phyloP scores from a whole-genome alignment of 2,329 filamentous ascomycete species.

The Pezicula radicicola region DNA sequence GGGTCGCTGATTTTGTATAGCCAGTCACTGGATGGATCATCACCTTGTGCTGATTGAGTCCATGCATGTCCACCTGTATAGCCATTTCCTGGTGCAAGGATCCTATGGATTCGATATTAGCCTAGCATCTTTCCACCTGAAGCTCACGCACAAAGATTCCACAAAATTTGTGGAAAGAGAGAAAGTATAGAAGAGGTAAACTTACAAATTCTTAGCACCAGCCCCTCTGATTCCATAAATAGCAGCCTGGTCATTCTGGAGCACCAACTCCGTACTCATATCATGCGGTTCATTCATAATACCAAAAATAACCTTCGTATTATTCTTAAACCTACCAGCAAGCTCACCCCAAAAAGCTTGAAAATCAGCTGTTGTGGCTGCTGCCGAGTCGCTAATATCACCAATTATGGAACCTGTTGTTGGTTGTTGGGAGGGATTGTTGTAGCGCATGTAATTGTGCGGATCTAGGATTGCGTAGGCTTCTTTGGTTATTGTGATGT shows the following conservation, averaged over 20 bases:
- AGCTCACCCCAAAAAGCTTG: constrained; percentile 47
- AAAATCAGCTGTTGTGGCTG: constrained; percentile 45
- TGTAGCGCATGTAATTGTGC: constrained; percentile 54
- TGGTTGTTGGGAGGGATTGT: constrained; percentile 46
- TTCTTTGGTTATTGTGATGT: constrained; percentile 45
- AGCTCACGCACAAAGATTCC: neutral
- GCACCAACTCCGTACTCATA: constrained; percentile 42
- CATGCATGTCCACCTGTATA: constrained; percentile 46
- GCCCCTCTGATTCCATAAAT: constrained; percentile 41
- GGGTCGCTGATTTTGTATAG: constrained; percentile 43
- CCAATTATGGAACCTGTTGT: constrained; percentile 46
- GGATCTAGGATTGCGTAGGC: constrained; percentile 46
- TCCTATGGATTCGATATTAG: constrained; percentile 13
- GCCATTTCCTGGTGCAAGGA: constrained; percentile 46
- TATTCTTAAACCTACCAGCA: constrained; percentile 39
- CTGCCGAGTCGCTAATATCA: constrained; percentile 38
- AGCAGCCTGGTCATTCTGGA: constrained; percentile 45
- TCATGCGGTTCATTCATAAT: constrained; percentile 48
- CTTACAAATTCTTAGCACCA: constrained; percentile 39
- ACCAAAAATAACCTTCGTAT: constrained; percentile 46
- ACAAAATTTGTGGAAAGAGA: no score
- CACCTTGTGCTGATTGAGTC: constrained; percentile 33
- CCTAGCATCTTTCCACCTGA: neutral
- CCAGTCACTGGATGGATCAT: constrained; percentile 35
- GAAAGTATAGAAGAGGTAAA: neutral